These are phyloP conservation scores for Saksenaea vasiformis DNA, from an alignment of 371 early-diverging fungal genomes.

Conservation along the genomic window DNA sequence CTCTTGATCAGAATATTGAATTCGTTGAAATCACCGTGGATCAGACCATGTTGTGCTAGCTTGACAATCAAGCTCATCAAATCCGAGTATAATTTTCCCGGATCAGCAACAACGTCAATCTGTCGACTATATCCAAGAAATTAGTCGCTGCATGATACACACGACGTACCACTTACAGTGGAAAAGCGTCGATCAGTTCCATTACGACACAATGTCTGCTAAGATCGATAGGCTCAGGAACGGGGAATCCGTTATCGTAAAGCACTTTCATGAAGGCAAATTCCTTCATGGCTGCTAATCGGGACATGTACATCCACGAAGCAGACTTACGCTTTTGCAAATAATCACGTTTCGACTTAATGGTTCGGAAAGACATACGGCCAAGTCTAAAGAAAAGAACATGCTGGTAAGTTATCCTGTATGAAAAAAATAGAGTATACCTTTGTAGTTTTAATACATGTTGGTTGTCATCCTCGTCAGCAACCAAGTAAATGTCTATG, in stretches of 20 bases:
- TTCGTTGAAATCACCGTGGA: constrained; percentile 99
- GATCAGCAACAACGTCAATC: constrained; percentile 81
- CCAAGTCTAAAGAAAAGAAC: constrained; percentile 72
- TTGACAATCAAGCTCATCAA: constrained; percentile 96
- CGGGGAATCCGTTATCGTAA: constrained; percentile 93
- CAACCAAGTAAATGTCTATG: constrained; percentile 92
- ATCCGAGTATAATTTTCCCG: constrained; percentile 90
- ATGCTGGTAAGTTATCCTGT: background rate
- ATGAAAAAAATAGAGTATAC: constrained; percentile 27
- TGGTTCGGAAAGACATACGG: constrained; percentile 96
- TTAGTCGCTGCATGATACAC: background rate
- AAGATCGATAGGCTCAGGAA: constrained; percentile 92
- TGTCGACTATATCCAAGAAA: constrained; percentile 64
- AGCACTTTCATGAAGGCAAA: constrained; percentile 95
- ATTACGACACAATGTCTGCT: constrained; percentile 99
- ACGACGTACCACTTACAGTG: constrained; percentile 62
- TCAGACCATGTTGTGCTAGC: constrained; percentile 94
- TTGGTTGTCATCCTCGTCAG: constrained; percentile 85
- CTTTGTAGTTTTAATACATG: constrained; percentile 91
- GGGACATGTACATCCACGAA: constrained; percentile 98
- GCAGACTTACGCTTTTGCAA: constrained; percentile 87
- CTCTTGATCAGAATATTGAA: constrained; percentile 97
- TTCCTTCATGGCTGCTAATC: constrained; percentile 96
- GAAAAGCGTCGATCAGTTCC: constrained; percentile 94
- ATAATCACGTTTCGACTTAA: constrained; percentile 98